Percentiles rank a stretch among this genome's conserved stretches.
Conservation (phyloP, 257 asterid genomes). For the Forsythia suspensa region DNA sequence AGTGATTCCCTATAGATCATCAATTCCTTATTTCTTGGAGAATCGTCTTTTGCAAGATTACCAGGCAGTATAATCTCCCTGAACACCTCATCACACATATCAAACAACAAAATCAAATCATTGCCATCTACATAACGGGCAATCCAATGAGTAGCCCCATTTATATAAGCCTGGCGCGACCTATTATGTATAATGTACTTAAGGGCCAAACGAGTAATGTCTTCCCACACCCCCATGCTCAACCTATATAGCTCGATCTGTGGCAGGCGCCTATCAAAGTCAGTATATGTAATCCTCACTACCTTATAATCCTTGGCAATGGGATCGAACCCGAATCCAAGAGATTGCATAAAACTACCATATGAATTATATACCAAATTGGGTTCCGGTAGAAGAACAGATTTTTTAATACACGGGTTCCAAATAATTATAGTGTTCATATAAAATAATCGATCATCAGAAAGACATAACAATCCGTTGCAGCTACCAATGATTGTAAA, state of each 20-base stretch:
- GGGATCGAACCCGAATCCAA: conserved; percentile 49
- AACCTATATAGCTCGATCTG: conserved; percentile 44
- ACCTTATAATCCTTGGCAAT: conserved; percentile 38
- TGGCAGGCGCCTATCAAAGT: conserved; percentile 13
- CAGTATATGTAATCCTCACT: conserved; percentile 37
- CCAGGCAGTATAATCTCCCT: conserved; percentile 31
- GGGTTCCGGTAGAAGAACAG: conserved; percentile 43
- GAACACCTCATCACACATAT: conserved; percentile 41
- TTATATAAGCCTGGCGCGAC: conserved; percentile 22
- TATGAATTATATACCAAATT: conserved; percentile 31
- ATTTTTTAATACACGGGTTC: conserved; percentile 42
- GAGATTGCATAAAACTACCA: conserved; percentile 36
- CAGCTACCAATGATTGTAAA: conserved; percentile 49
- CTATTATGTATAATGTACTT: conserved; percentile 22
- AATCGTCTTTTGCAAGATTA: conserved; percentile 9
- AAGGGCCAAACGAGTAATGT: conserved; percentile 28
- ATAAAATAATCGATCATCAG: conserved; percentile 38
- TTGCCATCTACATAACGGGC: conserved; percentile 15
- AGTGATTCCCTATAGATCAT: conserved; percentile 24
- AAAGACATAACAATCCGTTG: conserved; percentile 49
- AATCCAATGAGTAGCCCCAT: conserved; percentile 45
- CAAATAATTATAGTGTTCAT: conserved; percentile 40
- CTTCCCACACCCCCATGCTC: conserved; percentile 45
- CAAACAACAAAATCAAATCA: conserved; percentile 36
- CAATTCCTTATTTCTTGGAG: conserved; percentile 22